These are phyloP conservation scores for Candida vartiovaarae DNA, from an alignment of 805 yeast genomes.

Conservation along the genomic window DNA sequence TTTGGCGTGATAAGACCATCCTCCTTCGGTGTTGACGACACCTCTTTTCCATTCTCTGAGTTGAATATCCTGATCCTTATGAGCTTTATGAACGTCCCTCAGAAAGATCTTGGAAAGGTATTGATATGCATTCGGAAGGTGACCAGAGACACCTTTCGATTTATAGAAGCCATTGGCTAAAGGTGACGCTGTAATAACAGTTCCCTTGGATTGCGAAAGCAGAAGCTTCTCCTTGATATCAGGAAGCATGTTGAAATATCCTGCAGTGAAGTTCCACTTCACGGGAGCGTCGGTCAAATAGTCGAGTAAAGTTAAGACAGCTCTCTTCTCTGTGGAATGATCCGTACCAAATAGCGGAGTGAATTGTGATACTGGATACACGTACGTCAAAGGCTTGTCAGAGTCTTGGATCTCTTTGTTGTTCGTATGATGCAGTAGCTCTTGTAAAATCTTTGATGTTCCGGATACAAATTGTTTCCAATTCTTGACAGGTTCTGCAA, in stretches of 20 bases:
- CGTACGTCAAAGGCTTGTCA: constrained; percentile 45
- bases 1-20: constrained; percentile 98
- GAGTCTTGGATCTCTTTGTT: constrained; percentile 12
- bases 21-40: constrained; percentile 66
- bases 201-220: constrained; percentile 51
- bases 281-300: constrained; percentile 46
- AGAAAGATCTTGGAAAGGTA: constrained; percentile 67
- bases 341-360: constrained; percentile 66
- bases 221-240: constrained; percentile 55
- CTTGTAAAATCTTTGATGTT: constrained; percentile 48
- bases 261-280: constrained; percentile 89
- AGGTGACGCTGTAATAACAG: constrained; percentile 86
- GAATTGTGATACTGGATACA: constrained; percentile 89
- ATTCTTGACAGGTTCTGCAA: constrained; percentile 62
- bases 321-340: constrained; percentile 75
- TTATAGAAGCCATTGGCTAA: constrained; percentile 89
- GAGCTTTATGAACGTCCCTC: constrained; percentile 36
- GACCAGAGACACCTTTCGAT: constrained; percentile 73
- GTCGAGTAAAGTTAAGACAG: constrained; percentile 55
- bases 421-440: constrained; percentile 45
- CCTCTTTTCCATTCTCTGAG: constrained; percentile 87
- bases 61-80: constrained; percentile 39
- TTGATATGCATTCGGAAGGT: constrained; percentile 82
- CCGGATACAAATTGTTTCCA: constrained; percentile 44
- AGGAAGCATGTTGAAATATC: constrained; percentile 89